phyloP scores from a whole-genome alignment of 768 basidiomycete species.

The Leccinum olivaceopallidum region DNA sequence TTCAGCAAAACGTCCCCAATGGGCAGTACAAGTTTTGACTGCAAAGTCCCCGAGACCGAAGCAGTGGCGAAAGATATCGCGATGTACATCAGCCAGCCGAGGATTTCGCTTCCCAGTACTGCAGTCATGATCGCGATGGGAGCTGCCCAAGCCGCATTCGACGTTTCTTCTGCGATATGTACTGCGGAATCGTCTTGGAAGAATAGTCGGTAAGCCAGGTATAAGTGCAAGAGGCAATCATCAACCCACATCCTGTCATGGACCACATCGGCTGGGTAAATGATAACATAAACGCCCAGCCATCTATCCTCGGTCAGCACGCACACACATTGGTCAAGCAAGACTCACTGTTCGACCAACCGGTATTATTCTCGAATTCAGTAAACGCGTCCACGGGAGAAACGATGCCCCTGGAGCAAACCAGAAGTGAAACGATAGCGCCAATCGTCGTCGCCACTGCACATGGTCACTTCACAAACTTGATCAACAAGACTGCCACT shows the following conservation, averaged over 20 bases:
- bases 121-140: constrained; percentile 47
- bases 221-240: background rate
- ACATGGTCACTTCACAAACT: background rate
- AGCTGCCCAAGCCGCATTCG: constrained; percentile 43
- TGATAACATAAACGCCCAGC: constrained; percentile 26
- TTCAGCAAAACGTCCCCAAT: constrained; percentile 44
- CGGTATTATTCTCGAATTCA: constrained; percentile 30
- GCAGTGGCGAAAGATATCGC: constrained; percentile 44
- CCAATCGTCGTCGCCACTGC: constrained; percentile 21
- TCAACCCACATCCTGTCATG: constrained; percentile 24
- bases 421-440: constrained; percentile 1
- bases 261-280: constrained; percentile 30
- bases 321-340: background rate
- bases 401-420: constrained; percentile 18
- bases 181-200: constrained; percentile 46
- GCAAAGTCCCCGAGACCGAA: constrained; percentile 37
- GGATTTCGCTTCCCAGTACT: constrained; percentile 38
- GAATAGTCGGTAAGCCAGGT: background rate
- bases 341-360: constrained; percentile 20
- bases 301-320: constrained; percentile 14
- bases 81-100: constrained; percentile 46
- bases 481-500: constrained; percentile 1
- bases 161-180: constrained; percentile 48
- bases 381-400: constrained; percentile 23
- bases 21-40: constrained; percentile 35